Evolutionary conservation across 2,329 filamentous ascomycete species (phyloP), one percentile per base, ranked within the genome.

Genomic region (Stachybotrys echinatus): DNA sequence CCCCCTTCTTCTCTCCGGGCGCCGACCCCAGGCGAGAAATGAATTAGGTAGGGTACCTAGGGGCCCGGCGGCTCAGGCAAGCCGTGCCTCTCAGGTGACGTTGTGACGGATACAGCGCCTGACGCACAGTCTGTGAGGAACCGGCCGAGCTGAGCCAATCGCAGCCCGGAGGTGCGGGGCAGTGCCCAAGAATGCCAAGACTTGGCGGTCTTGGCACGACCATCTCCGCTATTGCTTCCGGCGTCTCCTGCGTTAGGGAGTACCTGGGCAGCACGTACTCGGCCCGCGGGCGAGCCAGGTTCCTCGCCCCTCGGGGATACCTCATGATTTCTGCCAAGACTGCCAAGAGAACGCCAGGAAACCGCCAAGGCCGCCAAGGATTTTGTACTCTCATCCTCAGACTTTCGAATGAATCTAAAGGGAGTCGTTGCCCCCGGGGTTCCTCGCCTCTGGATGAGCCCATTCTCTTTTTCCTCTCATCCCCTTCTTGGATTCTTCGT

Each of bases 131-230:
- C n/a, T 23, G 42, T 12, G 42, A 22, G 22, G 21, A 3, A 23
- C 17, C 20, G 22, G 54, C 46, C 49, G 44, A 45, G 49, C 51
- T 53, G 55, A 56, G 52, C 65, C 65, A 68, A 68, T 68, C 50
- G 57, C 52, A 60, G 53, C 49, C 52, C 42, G 49, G 39, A 57
- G 53, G 64, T 64, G 63, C 60, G 60, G 59, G 60, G 61, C 59
- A 58, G 57, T 60, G 67, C 68, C 68, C 63, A 71, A 67, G n/a
- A 51, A 51, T 58, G 67, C 67, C 68, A 70, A 70, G 66, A 0
- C 65, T 67, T 69, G 66, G 64, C 65, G 50, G 50, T 50, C 65
- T 69, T 69, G 66, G 66, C 65, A 62, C 38, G 40, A 50, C 55
- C 47, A 54, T 58, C 58, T 63, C 61, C 59, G 58, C 66, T 56